Percentiles rank a stretch among this genome's conserved stretches.
These are phyloP conservation scores for Septoria petroselini DNA, from an alignment of 2,329 filamentous ascomycete species.

Conservation along the genomic window DNA sequence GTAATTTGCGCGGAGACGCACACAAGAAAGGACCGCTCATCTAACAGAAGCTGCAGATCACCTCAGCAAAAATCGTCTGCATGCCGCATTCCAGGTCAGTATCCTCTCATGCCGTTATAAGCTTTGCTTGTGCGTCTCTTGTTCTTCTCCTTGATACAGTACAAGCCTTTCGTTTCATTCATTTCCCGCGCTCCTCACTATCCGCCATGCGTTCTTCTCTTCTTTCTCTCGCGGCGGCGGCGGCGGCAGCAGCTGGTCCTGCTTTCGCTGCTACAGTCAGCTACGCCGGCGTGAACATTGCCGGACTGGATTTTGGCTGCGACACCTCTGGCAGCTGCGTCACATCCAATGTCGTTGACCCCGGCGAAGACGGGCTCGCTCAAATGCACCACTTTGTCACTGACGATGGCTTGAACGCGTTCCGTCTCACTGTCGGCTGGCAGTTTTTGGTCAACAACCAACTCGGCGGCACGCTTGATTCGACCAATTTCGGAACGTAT, in stretches of 20 bases:
- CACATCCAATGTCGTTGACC: slow-evolving; percentile 34
- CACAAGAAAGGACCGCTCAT: too few species aligned
- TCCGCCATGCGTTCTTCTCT: slow-evolving; percentile 28
- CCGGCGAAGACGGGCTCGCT: slow-evolving; percentile 32
- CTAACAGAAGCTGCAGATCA: too few species aligned
- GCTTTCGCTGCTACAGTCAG: slow-evolving; percentile 28
- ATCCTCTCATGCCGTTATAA: neutral
- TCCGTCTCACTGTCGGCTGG: slow-evolving; percentile 53
- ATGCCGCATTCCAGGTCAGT: too few species aligned
- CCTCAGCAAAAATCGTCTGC: too few species aligned
- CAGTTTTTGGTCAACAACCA: slow-evolving; percentile 31
- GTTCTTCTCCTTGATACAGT: slow-evolving; percentile 2
- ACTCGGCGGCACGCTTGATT: slow-evolving; percentile 32
- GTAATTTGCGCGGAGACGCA: neutral
- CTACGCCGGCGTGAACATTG: slow-evolving; percentile 36
- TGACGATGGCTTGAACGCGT: slow-evolving; percentile 55
- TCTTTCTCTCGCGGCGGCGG: slow-evolving; percentile 24
- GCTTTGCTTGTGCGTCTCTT: neutral
- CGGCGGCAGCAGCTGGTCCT: slow-evolving; percentile 25
- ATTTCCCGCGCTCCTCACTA: slow-evolving; percentile 19
- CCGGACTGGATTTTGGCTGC: slow-evolving; percentile 38
- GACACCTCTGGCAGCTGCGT: slow-evolving; percentile 43
- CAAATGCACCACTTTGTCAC: slow-evolving; percentile 59
- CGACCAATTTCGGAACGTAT: slow-evolving; percentile 31
- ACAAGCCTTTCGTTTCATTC: slow-evolving; percentile 8